These are phyloP conservation scores for Nakazawaea ishiwadae DNA, from an alignment of 805 yeast genomes.

Conservation along the genomic window DNA sequence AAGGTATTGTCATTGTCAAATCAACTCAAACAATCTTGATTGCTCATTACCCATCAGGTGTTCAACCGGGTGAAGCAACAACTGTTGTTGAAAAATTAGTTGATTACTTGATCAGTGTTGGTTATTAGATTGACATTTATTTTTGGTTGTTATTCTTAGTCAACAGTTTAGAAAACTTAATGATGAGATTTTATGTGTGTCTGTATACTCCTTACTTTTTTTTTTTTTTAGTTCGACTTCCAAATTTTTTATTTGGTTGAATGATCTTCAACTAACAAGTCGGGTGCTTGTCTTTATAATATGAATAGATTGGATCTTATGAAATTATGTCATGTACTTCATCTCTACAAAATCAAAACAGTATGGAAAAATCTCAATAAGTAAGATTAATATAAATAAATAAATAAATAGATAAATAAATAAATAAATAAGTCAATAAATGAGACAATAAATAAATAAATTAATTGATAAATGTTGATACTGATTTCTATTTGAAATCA, in stretches of 20 bases:
- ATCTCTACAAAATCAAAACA: too few species aligned
- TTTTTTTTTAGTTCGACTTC: not conserved
- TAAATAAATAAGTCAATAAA: not conserved
- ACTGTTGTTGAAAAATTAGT: constrained; percentile 93
- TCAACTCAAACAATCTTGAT: constrained; percentile 88
- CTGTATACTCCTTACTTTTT: too few species aligned
- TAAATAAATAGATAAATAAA: not conserved
- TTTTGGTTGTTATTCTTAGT: too few species aligned
- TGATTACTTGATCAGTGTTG: constrained; percentile 85
- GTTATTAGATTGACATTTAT: constrained; percentile 49
- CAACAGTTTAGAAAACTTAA: too few species aligned
- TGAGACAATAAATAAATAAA: constrained; percentile 5
- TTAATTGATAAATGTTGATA: not conserved
- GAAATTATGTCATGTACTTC: too few species aligned
- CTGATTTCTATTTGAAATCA: constrained; percentile 15
- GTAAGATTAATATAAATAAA: not conserved
- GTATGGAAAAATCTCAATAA: too few species aligned
- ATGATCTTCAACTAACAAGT: not conserved
- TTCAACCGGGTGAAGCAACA: constrained; percentile 93
- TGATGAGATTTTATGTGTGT: too few species aligned
- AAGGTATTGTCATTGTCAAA: constrained; percentile 87
- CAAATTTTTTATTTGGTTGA: not conserved
- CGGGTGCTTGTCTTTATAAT: too few species aligned
- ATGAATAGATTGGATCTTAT: too few species aligned
- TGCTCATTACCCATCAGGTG: constrained; percentile 92